Conservation (phyloP, 2,329 filamentous ascomycete genomes). For the Curvularia spicifera region DNA sequence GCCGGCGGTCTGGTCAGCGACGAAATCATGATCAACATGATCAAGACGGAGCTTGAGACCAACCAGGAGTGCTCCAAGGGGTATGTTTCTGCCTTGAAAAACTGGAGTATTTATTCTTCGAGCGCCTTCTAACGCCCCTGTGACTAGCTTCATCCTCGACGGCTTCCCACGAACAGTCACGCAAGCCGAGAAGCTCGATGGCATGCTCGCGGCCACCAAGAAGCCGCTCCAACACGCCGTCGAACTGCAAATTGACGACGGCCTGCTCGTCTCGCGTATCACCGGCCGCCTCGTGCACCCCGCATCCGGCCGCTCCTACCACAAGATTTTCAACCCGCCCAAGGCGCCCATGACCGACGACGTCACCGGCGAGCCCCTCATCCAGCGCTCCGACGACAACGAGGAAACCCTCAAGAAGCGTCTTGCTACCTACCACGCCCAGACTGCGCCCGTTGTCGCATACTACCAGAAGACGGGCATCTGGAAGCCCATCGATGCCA, state of each 20-base stretch:
- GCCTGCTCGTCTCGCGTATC: constrained; percentile 91
- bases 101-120: not conserved
- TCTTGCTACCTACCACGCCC: constrained; percentile 87
- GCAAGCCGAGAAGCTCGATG: constrained; percentile 92
- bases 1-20: constrained; percentile 96
- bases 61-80: constrained; percentile 97
- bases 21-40: constrained; percentile 99
- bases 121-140: constrained; percentile 5
- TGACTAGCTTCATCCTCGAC: constrained; percentile 89
- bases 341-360: constrained; percentile 95
- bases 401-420: constrained; percentile 95
- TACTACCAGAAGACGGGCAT: constrained; percentile 99
- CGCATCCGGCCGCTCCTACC: constrained; percentile 94
- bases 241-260: constrained; percentile 96
- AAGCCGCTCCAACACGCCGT: constrained; percentile 93
- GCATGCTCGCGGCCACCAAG: constrained; percentile 79
- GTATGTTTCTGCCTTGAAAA: constrained; percentile 56
- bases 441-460: constrained; percentile 88
- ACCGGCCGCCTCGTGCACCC: constrained; percentile 96
- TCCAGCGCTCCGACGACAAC: constrained; percentile 97
- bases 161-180: constrained; percentile 97
- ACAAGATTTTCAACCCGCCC: constrained; percentile 98
- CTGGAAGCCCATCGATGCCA: constrained; percentile 94
- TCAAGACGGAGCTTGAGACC: constrained; percentile 92
- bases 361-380: constrained; percentile 91